Conservation (phyloP, 1,139 yeast genomes). For the Yamadazyma conglobata region DNA sequence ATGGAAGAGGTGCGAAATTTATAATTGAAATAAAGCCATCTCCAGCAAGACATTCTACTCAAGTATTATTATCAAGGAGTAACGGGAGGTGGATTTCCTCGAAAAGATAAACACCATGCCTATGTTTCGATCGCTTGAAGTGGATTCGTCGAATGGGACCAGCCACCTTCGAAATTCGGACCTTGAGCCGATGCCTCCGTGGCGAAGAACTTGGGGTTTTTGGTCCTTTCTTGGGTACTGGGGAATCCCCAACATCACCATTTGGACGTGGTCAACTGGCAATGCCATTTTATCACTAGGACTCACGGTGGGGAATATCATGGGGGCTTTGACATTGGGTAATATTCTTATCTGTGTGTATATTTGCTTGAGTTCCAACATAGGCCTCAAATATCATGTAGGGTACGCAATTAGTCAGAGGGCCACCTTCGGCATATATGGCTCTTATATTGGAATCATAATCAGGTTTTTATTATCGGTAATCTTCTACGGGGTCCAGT, state of each 20-base stretch:
- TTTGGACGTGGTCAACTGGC: conserved; percentile 22
- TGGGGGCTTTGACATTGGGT: conserved; percentile 20
- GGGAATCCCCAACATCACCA: conserved; percentile 21
- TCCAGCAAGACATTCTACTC: no score
- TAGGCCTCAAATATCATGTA: conserved; percentile 20
- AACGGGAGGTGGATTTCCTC: no score
- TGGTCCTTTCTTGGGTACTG: conserved; percentile 21
- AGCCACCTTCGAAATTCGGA: conserved; percentile 13
- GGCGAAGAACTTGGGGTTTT: conserved; percentile 20
- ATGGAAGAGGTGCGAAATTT: no score
- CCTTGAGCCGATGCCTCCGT: conserved; percentile 19
- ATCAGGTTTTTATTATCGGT: conserved; percentile 18
- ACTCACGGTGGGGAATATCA: conserved; percentile 17
- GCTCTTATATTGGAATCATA: conserved; percentile 16
- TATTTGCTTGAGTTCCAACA: conserved; percentile 19
- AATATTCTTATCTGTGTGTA: conserved; percentile 17
- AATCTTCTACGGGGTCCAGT: conserved; percentile 20
- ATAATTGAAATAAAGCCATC: no score
- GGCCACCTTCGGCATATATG: conserved; percentile 20
- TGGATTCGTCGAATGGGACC: no score
- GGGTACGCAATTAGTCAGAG: conserved; percentile 22
- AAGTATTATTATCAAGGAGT: no score
- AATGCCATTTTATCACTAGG: conserved; percentile 18
- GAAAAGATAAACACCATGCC: no score
- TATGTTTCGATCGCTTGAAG: no score